Conservation (phyloP, 495 filamentous ascomycete genomes). For the Talaromyces nanjingensis region DNA sequence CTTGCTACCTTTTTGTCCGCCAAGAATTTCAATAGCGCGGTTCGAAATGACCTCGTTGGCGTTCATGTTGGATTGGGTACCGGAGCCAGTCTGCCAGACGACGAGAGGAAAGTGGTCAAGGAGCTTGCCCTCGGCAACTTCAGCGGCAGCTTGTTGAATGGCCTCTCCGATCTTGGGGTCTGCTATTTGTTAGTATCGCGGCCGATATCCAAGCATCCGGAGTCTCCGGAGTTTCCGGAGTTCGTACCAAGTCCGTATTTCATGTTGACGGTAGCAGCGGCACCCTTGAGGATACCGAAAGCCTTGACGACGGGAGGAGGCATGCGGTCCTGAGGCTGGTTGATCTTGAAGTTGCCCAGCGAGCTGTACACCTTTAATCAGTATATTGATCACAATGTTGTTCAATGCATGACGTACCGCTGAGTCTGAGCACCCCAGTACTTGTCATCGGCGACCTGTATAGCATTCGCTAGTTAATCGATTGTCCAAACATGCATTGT, state of each 20-base stretch:
- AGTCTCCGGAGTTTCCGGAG: not conserved
- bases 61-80: slow-evolving; percentile 99
- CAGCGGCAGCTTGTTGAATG: slow-evolving; percentile 87
- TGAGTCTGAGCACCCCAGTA: slow-evolving; percentile 99
- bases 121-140: slow-evolving; percentile 91
- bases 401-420: slow-evolving; percentile 42
- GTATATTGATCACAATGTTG: slow-evolving; percentile 5
- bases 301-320: slow-evolving; percentile 84
- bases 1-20: slow-evolving; percentile 89
- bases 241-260: slow-evolving; percentile 82
- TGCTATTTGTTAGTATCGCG: slow-evolving; percentile 16
- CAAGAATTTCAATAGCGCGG: slow-evolving; percentile 96
- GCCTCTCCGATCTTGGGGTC: slow-evolving; percentile 89
- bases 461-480: slow-evolving; percentile 15
- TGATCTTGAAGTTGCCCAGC: slow-evolving; percentile 96
- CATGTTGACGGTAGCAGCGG: slow-evolving; percentile 95
- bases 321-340: slow-evolving; percentile 98
- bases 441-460: slow-evolving; percentile 78
- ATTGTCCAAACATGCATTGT: not conserved
- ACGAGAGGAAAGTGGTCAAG: slow-evolving; percentile 97
- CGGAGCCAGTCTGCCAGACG: slow-evolving; percentile 98
- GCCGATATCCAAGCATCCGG: not conserved
- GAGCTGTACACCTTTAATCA: slow-evolving; percentile 44
- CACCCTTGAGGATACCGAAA: slow-evolving; percentile 96
- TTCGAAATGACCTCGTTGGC: slow-evolving; percentile 99